Conservation (phyloP, 2,329 filamentous ascomycete species). For the Myriangium duriaei region DNA sequence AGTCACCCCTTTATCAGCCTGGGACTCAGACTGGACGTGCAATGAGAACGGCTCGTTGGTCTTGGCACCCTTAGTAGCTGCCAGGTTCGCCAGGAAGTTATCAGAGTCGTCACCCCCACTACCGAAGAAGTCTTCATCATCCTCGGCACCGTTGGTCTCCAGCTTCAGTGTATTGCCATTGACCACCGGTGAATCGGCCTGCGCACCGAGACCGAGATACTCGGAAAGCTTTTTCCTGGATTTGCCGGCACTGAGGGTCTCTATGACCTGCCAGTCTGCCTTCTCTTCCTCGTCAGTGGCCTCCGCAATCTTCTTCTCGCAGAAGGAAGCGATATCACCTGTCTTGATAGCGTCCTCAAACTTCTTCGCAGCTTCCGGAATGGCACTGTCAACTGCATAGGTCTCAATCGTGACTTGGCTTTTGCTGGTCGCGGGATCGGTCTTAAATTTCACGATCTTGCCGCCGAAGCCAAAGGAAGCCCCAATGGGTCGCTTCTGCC, state of each 20-base stretch:
- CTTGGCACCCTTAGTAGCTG: slow-evolving; percentile 80
- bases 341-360: slow-evolving; percentile 74
- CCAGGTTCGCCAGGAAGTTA: slow-evolving; percentile 73
- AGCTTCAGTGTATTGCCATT: slow-evolving; percentile 43
- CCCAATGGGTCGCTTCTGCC: slow-evolving; percentile 74
- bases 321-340: slow-evolving; percentile 67
- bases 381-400: slow-evolving; percentile 77
- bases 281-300: slow-evolving; percentile 83
- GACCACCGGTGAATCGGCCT: slow-evolving; percentile 27
- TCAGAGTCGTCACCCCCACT: slow-evolving; percentile 60
- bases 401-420: slow-evolving; percentile 75
- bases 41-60: slow-evolving; percentile 91
- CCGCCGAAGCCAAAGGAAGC: slow-evolving; percentile 93
- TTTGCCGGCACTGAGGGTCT: slow-evolving; percentile 73
- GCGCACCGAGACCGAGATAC: slow-evolving; percentile 69
- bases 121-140: slow-evolving; percentile 54
- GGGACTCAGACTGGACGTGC: slow-evolving; percentile 69
- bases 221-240: slow-evolving; percentile 77
- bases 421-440: slow-evolving; percentile 46
- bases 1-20: slow-evolving; percentile 76
- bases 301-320: slow-evolving; percentile 61
- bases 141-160: slow-evolving; percentile 18
- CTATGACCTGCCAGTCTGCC: slow-evolving; percentile 89
- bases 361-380: slow-evolving; percentile 71
- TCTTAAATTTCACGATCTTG: slow-evolving; percentile 69